A percentile compares a stretch with the other conserved stretches of the same genome.
These are phyloP conservation scores for Aethionema arabicum DNA, from an alignment of 345 rosid species.

Conservation along the genomic window DNA sequence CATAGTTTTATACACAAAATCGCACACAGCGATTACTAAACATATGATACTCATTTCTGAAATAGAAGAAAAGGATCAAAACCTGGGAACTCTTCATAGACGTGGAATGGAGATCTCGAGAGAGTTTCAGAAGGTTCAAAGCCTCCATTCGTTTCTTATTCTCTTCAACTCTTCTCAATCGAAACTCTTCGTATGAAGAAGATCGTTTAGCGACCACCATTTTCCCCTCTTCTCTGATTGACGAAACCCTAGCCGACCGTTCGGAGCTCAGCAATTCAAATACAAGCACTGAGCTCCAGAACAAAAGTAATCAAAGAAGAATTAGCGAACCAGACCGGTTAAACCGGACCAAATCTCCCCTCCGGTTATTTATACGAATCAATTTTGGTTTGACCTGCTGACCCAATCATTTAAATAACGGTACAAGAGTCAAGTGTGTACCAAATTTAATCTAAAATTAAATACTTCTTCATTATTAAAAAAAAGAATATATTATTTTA, in stretches of 20 bases:
- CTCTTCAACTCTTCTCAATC: slow-evolving; percentile 62
- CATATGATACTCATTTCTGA: not conserved
- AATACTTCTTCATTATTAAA: no score
- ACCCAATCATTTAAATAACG: no score
- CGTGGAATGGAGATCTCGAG: slow-evolving; percentile 45
- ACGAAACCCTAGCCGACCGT: slow-evolving; percentile 34
- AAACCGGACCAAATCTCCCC: no score
- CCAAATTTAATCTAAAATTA: no score
- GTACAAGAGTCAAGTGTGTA: no score
- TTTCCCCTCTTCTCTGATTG: not conserved
- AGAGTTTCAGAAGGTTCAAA: slow-evolving; percentile 62
- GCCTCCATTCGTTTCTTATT: slow-evolving; percentile 88
- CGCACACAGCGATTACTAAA: not conserved
- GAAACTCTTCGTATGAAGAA: slow-evolving; percentile 56
- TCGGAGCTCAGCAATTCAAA: slow-evolving; percentile 23
- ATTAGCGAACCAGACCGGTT: no score
- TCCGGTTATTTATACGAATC: no score
- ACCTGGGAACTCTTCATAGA: slow-evolving; percentile 54
- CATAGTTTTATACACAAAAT: not conserved
- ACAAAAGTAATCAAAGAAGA: not conserved
- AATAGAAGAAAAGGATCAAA: slow-evolving; percentile 8
- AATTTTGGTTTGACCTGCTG: no score
- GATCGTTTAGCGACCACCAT: slow-evolving; percentile 46
- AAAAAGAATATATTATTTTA: no score
- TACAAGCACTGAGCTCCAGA: not conserved